A percentile compares a stretch with the other conserved stretches of the same genome.
These are phyloP conservation scores for Prunus armeniaca DNA, from an alignment of 306 rosid species.

Conservation along the genomic window DNA sequence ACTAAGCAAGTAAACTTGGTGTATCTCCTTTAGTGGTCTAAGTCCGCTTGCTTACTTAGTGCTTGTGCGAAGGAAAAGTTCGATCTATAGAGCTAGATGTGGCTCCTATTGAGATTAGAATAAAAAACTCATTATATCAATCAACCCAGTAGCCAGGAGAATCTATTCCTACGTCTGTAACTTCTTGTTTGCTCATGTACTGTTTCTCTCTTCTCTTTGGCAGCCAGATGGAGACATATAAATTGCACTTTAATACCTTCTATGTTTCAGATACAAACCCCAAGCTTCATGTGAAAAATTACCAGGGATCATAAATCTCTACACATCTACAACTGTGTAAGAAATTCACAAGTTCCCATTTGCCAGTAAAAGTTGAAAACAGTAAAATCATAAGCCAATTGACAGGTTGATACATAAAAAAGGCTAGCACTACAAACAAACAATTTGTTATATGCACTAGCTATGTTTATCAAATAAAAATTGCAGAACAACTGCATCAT, in stretches of 20 bases:
- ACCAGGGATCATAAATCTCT: neutral
- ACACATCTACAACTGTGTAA: neutral
- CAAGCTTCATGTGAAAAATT: neutral
- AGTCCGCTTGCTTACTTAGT: neutral
- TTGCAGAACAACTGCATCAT: neutral
- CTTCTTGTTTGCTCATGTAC: neutral
- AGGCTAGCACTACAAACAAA: neutral
- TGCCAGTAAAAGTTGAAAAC: neutral
- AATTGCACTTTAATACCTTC: neutral
- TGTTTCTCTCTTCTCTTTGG: neutral
- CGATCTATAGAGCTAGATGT: neutral
- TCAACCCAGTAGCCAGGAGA: neutral
- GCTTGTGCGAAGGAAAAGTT: neutral
- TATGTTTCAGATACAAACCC: neutral
- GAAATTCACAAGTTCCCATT: neutral
- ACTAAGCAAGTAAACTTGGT: neutral
- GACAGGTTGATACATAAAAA: neutral
- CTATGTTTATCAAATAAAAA: neutral
- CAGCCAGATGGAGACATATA: neutral
- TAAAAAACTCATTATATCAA: neutral
- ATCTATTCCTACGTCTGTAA: neutral
- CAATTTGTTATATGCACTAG: neutral
- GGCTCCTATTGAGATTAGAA: too few relatives aligned
- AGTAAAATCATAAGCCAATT: neutral
- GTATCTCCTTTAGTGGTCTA: neutral